Evolutionary conservation across 2,329 filamentous ascomycete genomes (phyloP).

Genomic region (Alternaria burnsii): DNA sequence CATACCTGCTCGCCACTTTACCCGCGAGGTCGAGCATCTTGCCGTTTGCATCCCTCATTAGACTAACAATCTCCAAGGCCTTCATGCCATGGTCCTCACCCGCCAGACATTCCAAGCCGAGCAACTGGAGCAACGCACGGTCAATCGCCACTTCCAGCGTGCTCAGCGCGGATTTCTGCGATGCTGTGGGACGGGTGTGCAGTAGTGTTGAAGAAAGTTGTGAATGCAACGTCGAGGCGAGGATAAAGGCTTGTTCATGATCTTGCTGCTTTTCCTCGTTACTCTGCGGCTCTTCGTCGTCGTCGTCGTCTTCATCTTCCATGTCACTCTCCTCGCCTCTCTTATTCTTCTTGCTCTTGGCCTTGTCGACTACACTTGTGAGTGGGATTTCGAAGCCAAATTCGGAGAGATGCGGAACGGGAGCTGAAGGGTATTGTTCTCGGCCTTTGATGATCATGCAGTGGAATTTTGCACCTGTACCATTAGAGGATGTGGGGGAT

Average conservation of each 20-base stretch:
- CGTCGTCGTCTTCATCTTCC: conserved; percentile 48
- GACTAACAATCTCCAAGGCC: conserved; percentile 84
- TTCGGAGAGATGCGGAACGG: conserved; percentile 90
- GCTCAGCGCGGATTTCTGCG: conserved; percentile 72
- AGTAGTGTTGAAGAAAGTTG: conserved; percentile 80
- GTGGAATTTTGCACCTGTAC: conserved; percentile 90
- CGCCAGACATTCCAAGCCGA: conserved; percentile 89
- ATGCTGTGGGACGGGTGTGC: conserved; percentile 69
- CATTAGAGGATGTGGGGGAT: conserved; percentile 63
- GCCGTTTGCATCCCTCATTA: conserved; percentile 85
- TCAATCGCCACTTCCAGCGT: conserved; percentile 84
- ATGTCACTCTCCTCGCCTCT: conserved; percentile 43
- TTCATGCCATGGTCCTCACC: conserved; percentile 95
- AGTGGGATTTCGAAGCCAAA: conserved; percentile 92
- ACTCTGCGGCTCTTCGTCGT: conserved; percentile 19
- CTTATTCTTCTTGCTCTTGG: conserved; percentile 28
- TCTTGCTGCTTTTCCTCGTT: conserved; percentile 62
- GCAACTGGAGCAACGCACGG: conserved; percentile 86
- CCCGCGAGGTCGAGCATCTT: conserved; percentile 91
- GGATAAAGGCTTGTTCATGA: conserved; percentile 83
- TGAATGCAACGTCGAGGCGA: conserved; percentile 73
- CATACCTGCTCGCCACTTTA: conserved; percentile 89
- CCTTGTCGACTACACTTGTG: conserved; percentile 59
- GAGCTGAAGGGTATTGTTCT: conserved; percentile 82
- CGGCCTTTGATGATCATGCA: conserved; percentile 98